Conservation (phyloP, 495 filamentous ascomycete genomes). For the Neohortaea acidophila region DNA sequence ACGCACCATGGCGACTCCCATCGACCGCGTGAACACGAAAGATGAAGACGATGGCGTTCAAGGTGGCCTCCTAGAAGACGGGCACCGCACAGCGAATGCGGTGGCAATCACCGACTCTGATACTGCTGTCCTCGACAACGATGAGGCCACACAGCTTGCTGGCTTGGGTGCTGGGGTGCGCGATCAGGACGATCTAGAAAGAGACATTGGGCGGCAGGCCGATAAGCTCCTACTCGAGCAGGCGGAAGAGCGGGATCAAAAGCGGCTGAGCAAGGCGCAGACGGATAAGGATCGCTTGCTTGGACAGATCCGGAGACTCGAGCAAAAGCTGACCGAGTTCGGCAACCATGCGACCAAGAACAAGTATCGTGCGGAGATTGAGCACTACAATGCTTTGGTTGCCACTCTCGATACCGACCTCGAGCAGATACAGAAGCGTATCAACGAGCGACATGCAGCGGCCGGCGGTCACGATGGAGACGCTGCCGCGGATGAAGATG, state of each 20-base stretch:
- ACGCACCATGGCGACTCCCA: no score
- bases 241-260: conserved; percentile 75
- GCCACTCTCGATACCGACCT: conserved; percentile 50
- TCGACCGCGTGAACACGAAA: no score
- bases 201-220: conserved; percentile 43
- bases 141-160: conserved; percentile 10
- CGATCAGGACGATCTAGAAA: conserved; percentile 59
- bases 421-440: conserved; percentile 59
- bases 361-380: conserved; percentile 45
- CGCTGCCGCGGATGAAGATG: conserved; percentile 17
- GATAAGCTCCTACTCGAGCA: conserved; percentile 62
- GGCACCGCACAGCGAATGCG: no score
- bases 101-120: no score
- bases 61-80: no score
- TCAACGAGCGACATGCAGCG: conserved; percentile 49
- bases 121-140: background rate
- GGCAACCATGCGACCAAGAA: conserved; percentile 33
- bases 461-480: conserved; percentile 30
- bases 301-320: conserved; percentile 34
- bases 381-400: conserved; percentile 45
- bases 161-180: conserved; percentile 43
- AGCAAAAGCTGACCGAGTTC: conserved; percentile 36
- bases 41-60: no score
- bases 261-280: conserved; percentile 64
- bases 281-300: conserved; percentile 42